phyloP scores from a whole-genome alignment of 2,329 filamentous ascomycete genomes.

The Stagonosporopsis tanaceti region DNA sequence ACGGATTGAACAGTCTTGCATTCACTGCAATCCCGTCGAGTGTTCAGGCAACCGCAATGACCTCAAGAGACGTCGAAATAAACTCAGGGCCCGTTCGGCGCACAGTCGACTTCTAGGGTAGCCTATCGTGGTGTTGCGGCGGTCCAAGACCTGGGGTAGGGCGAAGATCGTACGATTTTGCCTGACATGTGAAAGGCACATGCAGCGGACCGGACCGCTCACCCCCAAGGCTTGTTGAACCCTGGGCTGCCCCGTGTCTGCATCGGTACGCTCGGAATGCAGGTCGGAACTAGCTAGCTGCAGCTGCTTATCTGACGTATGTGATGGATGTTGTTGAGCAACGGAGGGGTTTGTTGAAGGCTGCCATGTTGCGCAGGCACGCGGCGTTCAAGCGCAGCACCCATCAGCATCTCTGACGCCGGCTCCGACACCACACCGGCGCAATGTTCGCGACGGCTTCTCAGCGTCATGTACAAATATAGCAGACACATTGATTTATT shows the following conservation, averaged over 20 bases:
- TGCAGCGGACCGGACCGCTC: conserved; percentile 31
- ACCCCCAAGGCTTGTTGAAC: conserved; percentile 22
- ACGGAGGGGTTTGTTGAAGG: conserved; percentile 1
- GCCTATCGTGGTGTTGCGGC: conserved; percentile 12
- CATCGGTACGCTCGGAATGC: conserved; percentile 20
- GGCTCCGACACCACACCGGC: conserved; percentile 3
- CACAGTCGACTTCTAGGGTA: conserved; percentile 12
- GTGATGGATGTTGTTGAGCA: conserved; percentile 9
- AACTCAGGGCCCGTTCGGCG: conserved; percentile 16
- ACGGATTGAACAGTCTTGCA: neutral
- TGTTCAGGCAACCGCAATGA: neutral
- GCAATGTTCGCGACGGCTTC: neutral
- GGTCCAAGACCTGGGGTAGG: conserved; percentile 25
- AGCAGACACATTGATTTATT: conserved; percentile 3
- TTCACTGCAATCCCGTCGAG: neutral
- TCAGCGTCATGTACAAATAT: conserved; percentile 12
- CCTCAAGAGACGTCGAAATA: conserved; percentile 14
- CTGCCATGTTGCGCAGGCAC: neutral
- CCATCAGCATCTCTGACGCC: neutral
- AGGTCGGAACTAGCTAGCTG: conserved; percentile 15
- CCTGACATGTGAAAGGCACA: conserved; percentile 30
- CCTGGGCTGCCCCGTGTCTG: conserved; percentile 18
- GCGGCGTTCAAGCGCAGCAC: neutral
- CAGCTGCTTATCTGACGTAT: conserved; percentile 9
- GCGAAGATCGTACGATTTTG: conserved; percentile 43